A percentile compares a stretch with the other conserved stretches of the same genome.
phyloP scores from a whole-genome alignment of 176 grass and related monocot species.

The Phoenix dactylifera region DNA sequence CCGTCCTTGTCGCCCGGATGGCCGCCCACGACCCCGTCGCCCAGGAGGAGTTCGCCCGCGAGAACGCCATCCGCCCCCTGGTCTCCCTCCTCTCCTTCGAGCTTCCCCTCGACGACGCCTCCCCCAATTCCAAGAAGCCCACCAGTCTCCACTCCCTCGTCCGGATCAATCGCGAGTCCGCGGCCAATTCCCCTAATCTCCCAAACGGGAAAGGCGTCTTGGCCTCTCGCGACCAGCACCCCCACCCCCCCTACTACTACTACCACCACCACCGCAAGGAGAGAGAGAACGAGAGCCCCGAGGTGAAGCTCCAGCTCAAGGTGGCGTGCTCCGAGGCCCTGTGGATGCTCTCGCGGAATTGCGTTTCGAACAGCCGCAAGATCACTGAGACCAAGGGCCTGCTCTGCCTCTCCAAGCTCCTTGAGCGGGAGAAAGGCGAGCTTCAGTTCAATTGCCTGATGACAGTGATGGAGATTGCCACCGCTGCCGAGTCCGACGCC shows the following conservation, averaged over 20 bases:
- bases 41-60: conserved; percentile 18
- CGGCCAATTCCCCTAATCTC: too few species aligned
- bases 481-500: conserved; percentile 9
- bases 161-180: not conserved
- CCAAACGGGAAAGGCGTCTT: not conserved
- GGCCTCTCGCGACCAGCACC: not conserved
- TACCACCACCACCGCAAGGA: conserved; percentile 12
- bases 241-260: too few species aligned
- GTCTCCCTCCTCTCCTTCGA: conserved; percentile 19
- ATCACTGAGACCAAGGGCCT: conserved; percentile 19
- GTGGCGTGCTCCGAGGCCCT: conserved; percentile 18
- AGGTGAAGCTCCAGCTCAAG: conserved; percentile 20
- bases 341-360: conserved; percentile 16
- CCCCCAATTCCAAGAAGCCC: not conserved
- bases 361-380: conserved; percentile 14
- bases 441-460: conserved; percentile 17
- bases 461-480: conserved; percentile 10
- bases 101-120: conserved; percentile 6
- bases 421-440: conserved; percentile 13
- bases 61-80: conserved; percentile 16
- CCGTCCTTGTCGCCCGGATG: conserved; percentile 2
- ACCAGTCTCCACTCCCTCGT: conserved; percentile 20
- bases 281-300: conserved; percentile 19
- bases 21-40: conserved; percentile 12
- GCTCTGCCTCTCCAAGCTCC: conserved; percentile 16